Evolutionary conservation across 1,284 basidiomycete species (phyloP), one percentile per base, ranked within the genome.

Genomic region (Mrakiaceae sp.): DNA sequence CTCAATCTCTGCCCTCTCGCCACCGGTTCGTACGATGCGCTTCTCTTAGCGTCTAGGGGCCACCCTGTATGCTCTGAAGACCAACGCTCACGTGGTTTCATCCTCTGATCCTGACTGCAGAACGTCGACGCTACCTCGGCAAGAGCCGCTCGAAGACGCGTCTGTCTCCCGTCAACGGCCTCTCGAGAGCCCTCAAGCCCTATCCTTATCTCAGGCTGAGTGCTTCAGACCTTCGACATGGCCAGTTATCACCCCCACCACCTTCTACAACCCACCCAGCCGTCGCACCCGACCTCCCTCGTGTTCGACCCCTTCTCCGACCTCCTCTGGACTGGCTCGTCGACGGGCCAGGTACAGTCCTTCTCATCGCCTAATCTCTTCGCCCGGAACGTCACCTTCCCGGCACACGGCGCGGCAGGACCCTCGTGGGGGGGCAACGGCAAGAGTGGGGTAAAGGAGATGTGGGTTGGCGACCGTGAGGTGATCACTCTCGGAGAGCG

Each of bases 241-340:
- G 62, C 62, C 4, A 60, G 43, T 42, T 76, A 76, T 67, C 73
- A 73, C 60, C 75, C 75, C 5, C 69, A 76, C 7, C 74, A 76
- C 55, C 73, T 76, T 64, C 71, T 76, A 70, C 12, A 71, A 70
- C 5, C 70, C 74, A 54, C 69, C 70, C 42, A 71, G 70, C 8
- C 70, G 68, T 52, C 68, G 16, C 58, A 72, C 44, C 71, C 76
- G 0, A 86, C 87, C 27, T 82, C 87, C 0, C 80, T 97, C 66
- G 82, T 85, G 3, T 92, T 98, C 73, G 94, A 98, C 77, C 87
- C 90, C 5, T 86, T 88, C 53, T 87, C 89, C 1, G 93, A 97
- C 75, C 83, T 88, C 11, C 79, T 98, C 49, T 96, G 93, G 92
- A 81, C 87, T 58, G 94, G 92, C 55, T 82, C 83, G 16, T 83